Percentiles rank a stretch among this genome's conserved stretches.
Conservation (phyloP, 1,284 basidiomycete genomes). For the Sporisorium exsertum region DNA sequence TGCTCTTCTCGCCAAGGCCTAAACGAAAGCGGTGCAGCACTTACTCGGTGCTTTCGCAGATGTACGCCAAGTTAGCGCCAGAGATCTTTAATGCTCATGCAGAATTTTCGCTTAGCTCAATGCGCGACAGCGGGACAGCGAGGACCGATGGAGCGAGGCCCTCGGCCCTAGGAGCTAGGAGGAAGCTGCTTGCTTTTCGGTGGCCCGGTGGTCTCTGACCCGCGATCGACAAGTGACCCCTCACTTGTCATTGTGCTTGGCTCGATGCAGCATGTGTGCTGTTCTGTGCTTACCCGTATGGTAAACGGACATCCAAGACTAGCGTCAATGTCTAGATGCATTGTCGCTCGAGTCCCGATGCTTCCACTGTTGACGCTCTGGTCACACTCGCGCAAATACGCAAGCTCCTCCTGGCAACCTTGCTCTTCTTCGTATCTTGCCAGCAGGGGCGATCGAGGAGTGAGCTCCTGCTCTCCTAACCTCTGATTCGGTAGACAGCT, state of each 20-base stretch:
- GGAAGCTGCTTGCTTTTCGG: too few relatives aligned
- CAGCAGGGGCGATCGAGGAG: neutral
- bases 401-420: neutral
- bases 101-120: neutral
- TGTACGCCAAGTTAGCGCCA: too few relatives aligned
- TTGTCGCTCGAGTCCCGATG: neutral
- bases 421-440: neutral
- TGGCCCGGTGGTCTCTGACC: neutral
- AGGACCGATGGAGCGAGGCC: neutral
- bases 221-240: neutral
- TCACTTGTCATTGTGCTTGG: neutral
- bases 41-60: too few relatives aligned
- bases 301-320: constrained; percentile 1
- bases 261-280: neutral
- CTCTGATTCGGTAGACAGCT: too few relatives aligned
- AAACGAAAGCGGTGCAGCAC: too few relatives aligned
- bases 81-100: too few relatives aligned
- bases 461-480: neutral
- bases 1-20: too few relatives aligned
- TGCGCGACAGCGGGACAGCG: neutral
- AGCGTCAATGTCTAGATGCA: neutral
- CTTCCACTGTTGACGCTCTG: neutral
- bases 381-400: neutral
- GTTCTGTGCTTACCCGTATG: too few relatives aligned
- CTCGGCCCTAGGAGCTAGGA: too few relatives aligned